Evolutionary conservation across 2,329 filamentous ascomycete genomes (phyloP).

Genomic region (Aspergillus caelatus): DNA sequence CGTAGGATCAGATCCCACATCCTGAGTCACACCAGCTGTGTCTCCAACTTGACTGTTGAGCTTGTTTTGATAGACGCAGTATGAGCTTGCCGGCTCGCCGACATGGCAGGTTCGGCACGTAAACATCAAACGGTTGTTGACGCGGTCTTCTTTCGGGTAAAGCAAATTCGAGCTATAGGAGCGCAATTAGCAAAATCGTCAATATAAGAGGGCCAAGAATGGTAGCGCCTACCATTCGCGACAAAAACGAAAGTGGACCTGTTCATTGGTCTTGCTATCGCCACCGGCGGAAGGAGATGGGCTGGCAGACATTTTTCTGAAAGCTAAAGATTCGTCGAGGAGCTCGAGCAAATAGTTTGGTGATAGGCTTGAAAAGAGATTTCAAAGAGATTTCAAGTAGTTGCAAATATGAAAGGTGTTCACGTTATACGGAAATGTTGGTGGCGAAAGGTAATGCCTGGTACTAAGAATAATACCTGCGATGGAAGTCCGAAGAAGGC

Average conservation of each 20-base stretch:
- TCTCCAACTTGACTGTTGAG: constrained; percentile 90
- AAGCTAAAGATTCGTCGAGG: not conserved
- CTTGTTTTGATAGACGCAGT: constrained; percentile 94
- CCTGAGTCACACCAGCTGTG: constrained; percentile 95
- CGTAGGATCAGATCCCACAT: constrained; percentile 97
- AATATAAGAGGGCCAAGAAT: not conserved
- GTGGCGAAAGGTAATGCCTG: not conserved
- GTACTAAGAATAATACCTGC: not conserved
- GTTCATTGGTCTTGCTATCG: constrained; percentile 56
- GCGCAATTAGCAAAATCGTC: constrained; percentile 24
- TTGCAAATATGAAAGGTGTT: not conserved
- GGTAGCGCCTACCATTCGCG: constrained; percentile 73
- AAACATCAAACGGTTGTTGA: constrained; percentile 84
- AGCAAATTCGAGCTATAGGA: constrained; percentile 82
- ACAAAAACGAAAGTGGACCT: constrained; percentile 97
- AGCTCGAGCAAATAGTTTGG: not conserved
- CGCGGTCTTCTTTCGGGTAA: constrained; percentile 92
- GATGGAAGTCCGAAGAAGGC: constrained; percentile 24
- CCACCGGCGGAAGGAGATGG: constrained; percentile 45
- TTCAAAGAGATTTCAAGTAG: not conserved
- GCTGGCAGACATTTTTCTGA: constrained; percentile 42
- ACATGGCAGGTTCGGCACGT: constrained; percentile 95
- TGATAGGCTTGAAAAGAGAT: not conserved
- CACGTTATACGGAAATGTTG: not conserved
- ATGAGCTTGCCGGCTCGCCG: constrained; percentile 80